These are phyloP conservation scores for Mixia osmundae DNA, from an alignment of 1,284 basidiomycete species.

Conservation along the genomic window DNA sequence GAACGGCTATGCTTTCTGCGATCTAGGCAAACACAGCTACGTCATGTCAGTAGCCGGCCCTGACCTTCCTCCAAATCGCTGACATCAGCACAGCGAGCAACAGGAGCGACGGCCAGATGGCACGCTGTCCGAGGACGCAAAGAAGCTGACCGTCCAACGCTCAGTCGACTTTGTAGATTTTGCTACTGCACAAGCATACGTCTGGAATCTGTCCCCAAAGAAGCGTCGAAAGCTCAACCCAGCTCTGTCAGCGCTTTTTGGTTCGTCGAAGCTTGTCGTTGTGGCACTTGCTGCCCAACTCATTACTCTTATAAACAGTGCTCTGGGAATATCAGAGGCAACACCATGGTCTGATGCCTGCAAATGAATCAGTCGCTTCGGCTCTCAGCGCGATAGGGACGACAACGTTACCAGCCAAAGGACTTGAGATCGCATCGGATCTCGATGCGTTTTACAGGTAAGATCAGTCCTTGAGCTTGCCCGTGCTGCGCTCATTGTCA, in stretches of 20 bases:
- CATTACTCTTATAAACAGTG: conserved; percentile 27
- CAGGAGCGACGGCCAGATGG: background rate
- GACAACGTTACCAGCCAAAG: conserved; percentile 6
- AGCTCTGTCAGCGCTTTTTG: conserved; percentile 39
- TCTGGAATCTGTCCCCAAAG: too few relatives aligned
- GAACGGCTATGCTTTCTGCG: conserved; percentile 79
- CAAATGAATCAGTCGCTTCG: conserved; percentile 23
- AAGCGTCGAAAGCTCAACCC: conserved; percentile 50
- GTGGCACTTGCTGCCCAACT: too few relatives aligned
- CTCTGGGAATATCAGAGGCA: conserved; percentile 56
- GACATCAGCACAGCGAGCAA: background rate
- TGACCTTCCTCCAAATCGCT: background rate
- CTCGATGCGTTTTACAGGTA: background rate
- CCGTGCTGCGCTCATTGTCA: background rate
- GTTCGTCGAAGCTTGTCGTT: conserved; percentile 26
- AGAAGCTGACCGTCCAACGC: background rate
- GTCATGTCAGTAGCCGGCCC: conserved; percentile 39
- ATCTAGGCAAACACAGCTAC: conserved; percentile 64
- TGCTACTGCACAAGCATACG: too few relatives aligned
- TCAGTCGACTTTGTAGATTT: too few relatives aligned
- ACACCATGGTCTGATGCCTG: conserved; percentile 30
- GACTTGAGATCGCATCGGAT: conserved; percentile 2
- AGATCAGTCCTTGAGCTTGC: background rate
- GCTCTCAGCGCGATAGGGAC: background rate
- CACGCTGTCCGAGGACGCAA: too few relatives aligned